Conservation (phyloP, 768 basidiomycete genomes). For the Rhizopogon vesiculosus region DNA sequence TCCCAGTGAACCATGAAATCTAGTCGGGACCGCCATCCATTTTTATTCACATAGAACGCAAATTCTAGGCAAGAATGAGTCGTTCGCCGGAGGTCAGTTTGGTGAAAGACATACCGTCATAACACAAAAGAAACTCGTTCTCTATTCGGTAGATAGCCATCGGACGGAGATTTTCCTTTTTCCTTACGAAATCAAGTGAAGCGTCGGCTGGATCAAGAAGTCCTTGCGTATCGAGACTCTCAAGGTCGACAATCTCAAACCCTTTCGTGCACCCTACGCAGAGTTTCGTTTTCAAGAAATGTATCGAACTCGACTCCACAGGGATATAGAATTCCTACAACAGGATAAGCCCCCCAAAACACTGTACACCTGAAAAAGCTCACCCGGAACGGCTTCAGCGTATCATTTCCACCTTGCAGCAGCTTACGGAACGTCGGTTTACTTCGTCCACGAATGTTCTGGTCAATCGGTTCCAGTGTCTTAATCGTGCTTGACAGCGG, state of each 20-base stretch:
- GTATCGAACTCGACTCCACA: constrained; percentile 93
- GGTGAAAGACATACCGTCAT: constrained; percentile 68
- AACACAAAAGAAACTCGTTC: constrained; percentile 95
- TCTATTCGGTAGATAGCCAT: constrained; percentile 97
- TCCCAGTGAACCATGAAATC: constrained; percentile 98
- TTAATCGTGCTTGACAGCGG: constrained; percentile 97
- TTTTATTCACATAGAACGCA: constrained; percentile 98
- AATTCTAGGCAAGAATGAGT: constrained; percentile 63
- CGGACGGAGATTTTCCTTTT: constrained; percentile 81
- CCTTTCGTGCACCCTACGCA: constrained; percentile 97
- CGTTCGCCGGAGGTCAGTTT: neutral
- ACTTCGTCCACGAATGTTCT: constrained; percentile 67
- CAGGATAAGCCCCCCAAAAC: neutral
- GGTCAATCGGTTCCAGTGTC: constrained; percentile 93
- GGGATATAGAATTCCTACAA: constrained; percentile 96
- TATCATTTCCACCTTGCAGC: constrained; percentile 92
- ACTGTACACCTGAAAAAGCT: constrained; percentile 10
- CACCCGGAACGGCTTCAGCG: constrained; percentile 87
- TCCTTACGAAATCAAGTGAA: constrained; percentile 90
- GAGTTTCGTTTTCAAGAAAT: constrained; percentile 94
- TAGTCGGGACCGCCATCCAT: constrained; percentile 83
- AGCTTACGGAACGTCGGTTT: constrained; percentile 95
- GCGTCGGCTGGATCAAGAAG: constrained; percentile 90
- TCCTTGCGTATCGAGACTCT: constrained; percentile 95
- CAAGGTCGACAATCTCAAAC: constrained; percentile 97